Evolutionary conservation across 2,329 filamentous ascomycete species (phyloP).

Genomic region (Neophaeococcomyces mojaviensis): DNA sequence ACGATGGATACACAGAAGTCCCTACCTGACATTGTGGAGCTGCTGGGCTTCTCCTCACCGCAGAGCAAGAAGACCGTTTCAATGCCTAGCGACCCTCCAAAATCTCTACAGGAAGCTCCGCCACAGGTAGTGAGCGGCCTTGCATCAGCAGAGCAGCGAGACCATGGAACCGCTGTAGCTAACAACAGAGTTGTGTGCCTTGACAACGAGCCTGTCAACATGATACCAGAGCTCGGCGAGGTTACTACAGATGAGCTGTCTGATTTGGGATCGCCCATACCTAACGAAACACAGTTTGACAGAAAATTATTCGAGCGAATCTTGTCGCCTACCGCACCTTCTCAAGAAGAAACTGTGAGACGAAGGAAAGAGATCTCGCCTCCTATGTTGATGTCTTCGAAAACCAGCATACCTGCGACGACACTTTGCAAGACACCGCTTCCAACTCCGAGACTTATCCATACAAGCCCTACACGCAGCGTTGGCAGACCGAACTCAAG

Average conservation of each 20-base stretch:
- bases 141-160: not conserved
- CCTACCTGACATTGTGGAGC: not conserved
- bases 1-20: not conserved
- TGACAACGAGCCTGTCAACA: not conserved
- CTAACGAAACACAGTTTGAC: conserved; percentile 22
- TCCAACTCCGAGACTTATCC: not conserved
- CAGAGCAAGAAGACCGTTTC: not conserved
- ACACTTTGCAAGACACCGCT: conserved; percentile 2
- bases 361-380: not conserved
- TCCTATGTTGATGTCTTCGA: not conserved
- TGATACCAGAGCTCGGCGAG: not conserved
- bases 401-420: not conserved
- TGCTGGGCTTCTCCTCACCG: not conserved
- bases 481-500: too few relatives aligned
- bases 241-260: conserved; percentile 6
- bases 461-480: too few relatives aligned
- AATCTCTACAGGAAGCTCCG: too few relatives aligned
- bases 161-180: not conserved
- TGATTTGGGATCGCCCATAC: conserved; percentile 18
- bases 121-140: not conserved
- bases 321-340: conserved; percentile 11
- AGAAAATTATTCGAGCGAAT: conserved; percentile 12
- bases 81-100: too few relatives aligned
- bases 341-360: conserved; percentile 3
- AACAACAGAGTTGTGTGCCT: not conserved